Evolutionary conservation across 352 stramenopile genomes (phyloP).

Genomic region (Phytophthora fragariae): DNA sequence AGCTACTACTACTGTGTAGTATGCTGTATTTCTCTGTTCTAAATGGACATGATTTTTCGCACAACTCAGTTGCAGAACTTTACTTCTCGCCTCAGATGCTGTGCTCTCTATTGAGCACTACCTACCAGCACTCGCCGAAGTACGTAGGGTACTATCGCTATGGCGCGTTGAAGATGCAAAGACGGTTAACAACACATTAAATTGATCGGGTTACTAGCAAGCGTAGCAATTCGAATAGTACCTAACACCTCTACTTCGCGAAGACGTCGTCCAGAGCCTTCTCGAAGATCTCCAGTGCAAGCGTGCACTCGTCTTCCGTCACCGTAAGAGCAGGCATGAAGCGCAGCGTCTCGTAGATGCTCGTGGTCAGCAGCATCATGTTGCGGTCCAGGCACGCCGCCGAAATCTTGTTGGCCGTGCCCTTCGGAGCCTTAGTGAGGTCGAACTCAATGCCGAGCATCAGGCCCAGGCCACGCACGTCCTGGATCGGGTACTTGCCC

Average conservation of each 20-base stretch:
- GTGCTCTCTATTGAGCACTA: too few relatives aligned
- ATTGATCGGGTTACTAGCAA: slow-evolving; percentile 21
- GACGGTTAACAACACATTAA: slow-evolving; percentile 11
- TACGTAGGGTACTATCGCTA: too few relatives aligned
- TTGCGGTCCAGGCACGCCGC: slow-evolving; percentile 86
- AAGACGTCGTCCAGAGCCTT: slow-evolving; percentile 63
- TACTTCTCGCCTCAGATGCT: too few relatives aligned
- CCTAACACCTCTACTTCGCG: slow-evolving; percentile 34
- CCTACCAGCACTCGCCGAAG: too few relatives aligned
- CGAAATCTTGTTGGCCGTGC: slow-evolving; percentile 78
- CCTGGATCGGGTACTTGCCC: slow-evolving; percentile 78
- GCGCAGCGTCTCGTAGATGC: slow-evolving; percentile 92
- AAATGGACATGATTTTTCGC: too few relatives aligned
- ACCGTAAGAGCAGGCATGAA: slow-evolving; percentile 94
- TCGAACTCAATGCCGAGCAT: slow-evolving; percentile 95
- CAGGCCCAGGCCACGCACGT: slow-evolving; percentile 92
- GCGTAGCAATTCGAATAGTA: slow-evolving; percentile 9
- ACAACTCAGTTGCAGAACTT: too few relatives aligned
- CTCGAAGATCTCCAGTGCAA: slow-evolving; percentile 69
- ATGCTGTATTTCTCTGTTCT: too few relatives aligned
- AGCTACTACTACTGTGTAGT: not conserved
- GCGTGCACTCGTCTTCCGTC: slow-evolving; percentile 70
- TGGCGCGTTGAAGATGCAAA: too few relatives aligned
- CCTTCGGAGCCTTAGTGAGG: slow-evolving; percentile 49
- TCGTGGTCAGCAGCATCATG: slow-evolving; percentile 93